Conservation (phyloP, 495 filamentous ascomycete species). For the Xylaria bambusicola region DNA sequence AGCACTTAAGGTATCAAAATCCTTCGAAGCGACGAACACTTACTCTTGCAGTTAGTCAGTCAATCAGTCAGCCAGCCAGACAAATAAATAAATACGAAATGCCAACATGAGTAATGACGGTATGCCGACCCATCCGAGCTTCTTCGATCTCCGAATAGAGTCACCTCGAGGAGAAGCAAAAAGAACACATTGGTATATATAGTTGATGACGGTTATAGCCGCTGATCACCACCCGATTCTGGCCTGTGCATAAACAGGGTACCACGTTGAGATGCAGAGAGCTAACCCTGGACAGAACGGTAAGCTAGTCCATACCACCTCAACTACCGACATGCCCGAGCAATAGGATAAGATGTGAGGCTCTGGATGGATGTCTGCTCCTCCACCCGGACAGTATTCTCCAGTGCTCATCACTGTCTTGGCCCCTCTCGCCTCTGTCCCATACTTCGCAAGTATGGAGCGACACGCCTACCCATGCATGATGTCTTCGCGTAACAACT, state of each 20-base stretch:
- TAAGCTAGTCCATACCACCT: neutral
- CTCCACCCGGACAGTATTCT: neutral
- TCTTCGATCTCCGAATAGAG: no score
- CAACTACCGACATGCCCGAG: conserved; percentile 15
- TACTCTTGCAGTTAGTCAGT: no score
- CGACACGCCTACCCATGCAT: no score
- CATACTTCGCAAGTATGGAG: no score
- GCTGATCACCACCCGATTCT: conserved; percentile 4
- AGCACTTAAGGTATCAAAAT: no score
- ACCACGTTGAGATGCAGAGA: neutral
- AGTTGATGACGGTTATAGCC: conserved; percentile 1
- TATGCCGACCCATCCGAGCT: no score
- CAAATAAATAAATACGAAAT: no score
- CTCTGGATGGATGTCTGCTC: conserved; percentile 9
- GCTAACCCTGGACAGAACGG: neutral
- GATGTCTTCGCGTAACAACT: neutral
- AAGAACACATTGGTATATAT: no score
- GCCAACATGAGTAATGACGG: no score
- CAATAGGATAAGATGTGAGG: conserved; percentile 7
- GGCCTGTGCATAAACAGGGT: conserved; percentile 5
- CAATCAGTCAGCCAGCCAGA: no score
- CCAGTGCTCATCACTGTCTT: neutral
- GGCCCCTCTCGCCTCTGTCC: neutral
- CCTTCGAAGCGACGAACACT: no score
- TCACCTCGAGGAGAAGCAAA: no score